Evolutionary conservation across 441 rosid species (phyloP), one percentile per base, ranked within the genome.

Genomic region (Arabidopsis hybrid): DNA sequence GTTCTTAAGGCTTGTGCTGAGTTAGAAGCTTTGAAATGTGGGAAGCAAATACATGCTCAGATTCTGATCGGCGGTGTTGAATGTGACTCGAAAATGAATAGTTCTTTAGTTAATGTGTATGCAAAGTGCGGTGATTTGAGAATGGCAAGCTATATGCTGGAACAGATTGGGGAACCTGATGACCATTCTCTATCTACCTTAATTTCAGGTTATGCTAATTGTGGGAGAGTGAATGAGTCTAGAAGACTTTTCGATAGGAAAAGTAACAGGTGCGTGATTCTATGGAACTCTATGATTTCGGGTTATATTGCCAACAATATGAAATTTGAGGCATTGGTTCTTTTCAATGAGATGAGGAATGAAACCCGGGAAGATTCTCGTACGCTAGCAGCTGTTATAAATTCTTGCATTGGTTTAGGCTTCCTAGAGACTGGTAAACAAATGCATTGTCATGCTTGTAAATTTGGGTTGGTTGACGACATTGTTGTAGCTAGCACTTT

Each of bases 281-380:
- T 89, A 10, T 93, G 97, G 95, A 91, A 93, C 81, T 87, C 95
- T 11, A 73, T 93, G 86, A 86, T 93, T 55, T 85, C 94, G 13
- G 95, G 97, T 14, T 83, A 84, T 74, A 81, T 89, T 77, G 71
- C 79, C 46, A 91, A 87, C 69, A 59, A 80, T 39, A 83, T 87
- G 75, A 89, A 80, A 67, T 50, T 64, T 39, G 71, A 91, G 75
- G 95, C 95, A 26, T 65, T 91, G 34, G 40, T 57, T 73, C 80
- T 87, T 59, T 85, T 83, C 72, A 82, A 51, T 38, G 71, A 89
- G 80, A 93, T 93, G 98, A 83, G 79, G 61, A 45, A 64, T 53
- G 87, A 84, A 7, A 35, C 84, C 46, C 61, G 7, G 31, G 84
- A 69, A 72, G 91, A 89, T 69, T 75, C 76, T 50, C 84, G 93